These are phyloP conservation scores for Diaporthe nobilis DNA, from an alignment of 2,329 filamentous ascomycete genomes.

Conservation along the genomic window DNA sequence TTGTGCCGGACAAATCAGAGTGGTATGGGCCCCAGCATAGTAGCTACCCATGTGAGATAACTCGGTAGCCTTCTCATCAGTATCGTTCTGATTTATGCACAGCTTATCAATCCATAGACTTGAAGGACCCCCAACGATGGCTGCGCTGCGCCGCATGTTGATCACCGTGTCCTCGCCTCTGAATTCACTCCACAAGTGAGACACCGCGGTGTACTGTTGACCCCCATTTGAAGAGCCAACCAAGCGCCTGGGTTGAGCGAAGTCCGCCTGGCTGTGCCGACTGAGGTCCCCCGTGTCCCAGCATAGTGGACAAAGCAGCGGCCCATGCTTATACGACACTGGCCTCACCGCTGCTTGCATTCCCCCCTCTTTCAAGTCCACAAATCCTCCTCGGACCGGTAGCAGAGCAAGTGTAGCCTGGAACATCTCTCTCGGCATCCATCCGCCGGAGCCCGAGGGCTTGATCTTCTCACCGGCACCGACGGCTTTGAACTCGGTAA, in stretches of 20 bases:
- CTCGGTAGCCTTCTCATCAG: background rate
- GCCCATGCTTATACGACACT: background rate
- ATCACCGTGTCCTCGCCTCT: background rate
- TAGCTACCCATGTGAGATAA: slow-evolving; percentile 3
- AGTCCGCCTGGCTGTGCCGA: background rate
- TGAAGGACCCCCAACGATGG: background rate
- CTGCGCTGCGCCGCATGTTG: background rate
- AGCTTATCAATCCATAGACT: slow-evolving; percentile 12
- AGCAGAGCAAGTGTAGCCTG: background rate
- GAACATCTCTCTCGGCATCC: background rate
- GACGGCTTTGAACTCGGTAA: background rate
- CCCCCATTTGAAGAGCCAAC: background rate
- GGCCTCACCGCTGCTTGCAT: background rate
- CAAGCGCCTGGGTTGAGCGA: slow-evolving; percentile 1
- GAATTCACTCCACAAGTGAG: slow-evolving; percentile 1
- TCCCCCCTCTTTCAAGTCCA: background rate
- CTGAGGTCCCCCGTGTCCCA: background rate
- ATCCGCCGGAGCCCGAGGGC: background rate
- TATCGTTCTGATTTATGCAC: background rate
- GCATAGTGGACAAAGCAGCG: slow-evolving; percentile 6
- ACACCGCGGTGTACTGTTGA: background rate
- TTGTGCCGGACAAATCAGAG: background rate
- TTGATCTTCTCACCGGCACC: background rate
- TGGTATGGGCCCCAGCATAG: slow-evolving; percentile 1
- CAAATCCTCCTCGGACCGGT: background rate